Conservation (phyloP, 257 asterid species). For the Penstemon barbatus region DNA sequence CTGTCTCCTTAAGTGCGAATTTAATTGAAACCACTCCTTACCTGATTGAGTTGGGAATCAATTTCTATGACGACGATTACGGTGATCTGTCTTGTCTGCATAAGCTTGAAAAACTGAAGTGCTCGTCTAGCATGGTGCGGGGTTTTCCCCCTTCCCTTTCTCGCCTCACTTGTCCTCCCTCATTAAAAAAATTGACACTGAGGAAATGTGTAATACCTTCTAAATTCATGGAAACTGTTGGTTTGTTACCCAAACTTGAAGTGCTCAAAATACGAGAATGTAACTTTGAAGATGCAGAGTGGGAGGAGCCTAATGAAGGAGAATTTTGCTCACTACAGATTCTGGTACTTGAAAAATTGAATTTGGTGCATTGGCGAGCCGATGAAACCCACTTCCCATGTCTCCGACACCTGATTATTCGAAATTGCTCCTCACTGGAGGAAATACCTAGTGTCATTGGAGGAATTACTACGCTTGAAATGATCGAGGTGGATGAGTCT, state of each 20-base stretch:
- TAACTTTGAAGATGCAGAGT: background rate
- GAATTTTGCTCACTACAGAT: constrained; percentile 14
- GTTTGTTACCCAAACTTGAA: constrained; percentile 27
- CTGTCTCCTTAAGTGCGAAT: background rate
- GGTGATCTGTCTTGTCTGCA: background rate
- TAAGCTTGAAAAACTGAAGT: constrained; percentile 25
- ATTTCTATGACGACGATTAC: background rate
- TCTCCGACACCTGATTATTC: constrained; percentile 17
- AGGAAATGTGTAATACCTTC: background rate
- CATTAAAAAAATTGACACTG: constrained; percentile 25
- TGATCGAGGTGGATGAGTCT: constrained; percentile 14
- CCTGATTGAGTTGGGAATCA: constrained; percentile 11
- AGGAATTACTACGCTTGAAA: constrained; percentile 20
- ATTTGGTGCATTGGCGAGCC: constrained; percentile 25
- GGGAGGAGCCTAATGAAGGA: constrained; percentile 24
- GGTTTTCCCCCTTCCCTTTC: background rate
- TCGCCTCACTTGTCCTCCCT: constrained; percentile 10
- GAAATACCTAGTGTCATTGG: constrained; percentile 26
- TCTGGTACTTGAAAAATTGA: background rate
- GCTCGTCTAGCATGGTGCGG: background rate
- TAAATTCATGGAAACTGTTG: constrained; percentile 10
- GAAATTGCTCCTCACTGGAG: background rate
- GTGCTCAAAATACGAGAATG: constrained; percentile 21
- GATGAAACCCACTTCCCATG: constrained; percentile 23
- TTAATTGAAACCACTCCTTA: background rate